Conservation (phyloP, 257 asterid genomes). For the Jaltomata sinuosa region DNA sequence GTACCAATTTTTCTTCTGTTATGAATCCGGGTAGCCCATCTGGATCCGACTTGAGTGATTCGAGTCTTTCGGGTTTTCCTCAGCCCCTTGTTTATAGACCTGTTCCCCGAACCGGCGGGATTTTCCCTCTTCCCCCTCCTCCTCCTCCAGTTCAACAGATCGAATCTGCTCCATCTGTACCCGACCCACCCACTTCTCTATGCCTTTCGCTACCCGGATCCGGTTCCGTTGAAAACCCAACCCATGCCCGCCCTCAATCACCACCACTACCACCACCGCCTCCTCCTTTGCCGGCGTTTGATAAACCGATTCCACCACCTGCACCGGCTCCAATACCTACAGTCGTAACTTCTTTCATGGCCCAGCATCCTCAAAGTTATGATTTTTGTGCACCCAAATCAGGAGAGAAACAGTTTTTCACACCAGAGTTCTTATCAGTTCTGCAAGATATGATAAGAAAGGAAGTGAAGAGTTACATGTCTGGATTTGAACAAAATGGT, state of each 20-base stretch:
- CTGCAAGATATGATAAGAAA: conserved; percentile 69
- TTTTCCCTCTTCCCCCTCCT: conserved; percentile 37
- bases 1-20: conserved; percentile 23
- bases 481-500: conserved; percentile 44
- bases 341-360: background rate
- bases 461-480: conserved; percentile 66
- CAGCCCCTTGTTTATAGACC: conserved; percentile 39
- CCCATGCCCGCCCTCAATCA: background rate
- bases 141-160: conserved; percentile 19
- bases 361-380: background rate
- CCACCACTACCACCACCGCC: background rate
- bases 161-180: conserved; percentile 7
- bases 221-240: background rate
- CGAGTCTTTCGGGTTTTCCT: conserved; percentile 36
- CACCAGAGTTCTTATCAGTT: conserved; percentile 45
- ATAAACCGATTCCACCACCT: background rate
- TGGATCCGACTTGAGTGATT: conserved; percentile 57
- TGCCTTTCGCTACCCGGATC: conserved; percentile 41
- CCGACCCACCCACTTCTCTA: conserved; percentile 53
- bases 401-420: conserved; percentile 55
- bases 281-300: background rate
- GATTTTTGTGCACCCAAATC: background rate
- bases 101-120: conserved; percentile 40
- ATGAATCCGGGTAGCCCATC: conserved; percentile 57
- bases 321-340: conserved; percentile 3